phyloP scores from a whole-genome alignment of 1,284 basidiomycete species.

The Tylopilus sp. region DNA sequence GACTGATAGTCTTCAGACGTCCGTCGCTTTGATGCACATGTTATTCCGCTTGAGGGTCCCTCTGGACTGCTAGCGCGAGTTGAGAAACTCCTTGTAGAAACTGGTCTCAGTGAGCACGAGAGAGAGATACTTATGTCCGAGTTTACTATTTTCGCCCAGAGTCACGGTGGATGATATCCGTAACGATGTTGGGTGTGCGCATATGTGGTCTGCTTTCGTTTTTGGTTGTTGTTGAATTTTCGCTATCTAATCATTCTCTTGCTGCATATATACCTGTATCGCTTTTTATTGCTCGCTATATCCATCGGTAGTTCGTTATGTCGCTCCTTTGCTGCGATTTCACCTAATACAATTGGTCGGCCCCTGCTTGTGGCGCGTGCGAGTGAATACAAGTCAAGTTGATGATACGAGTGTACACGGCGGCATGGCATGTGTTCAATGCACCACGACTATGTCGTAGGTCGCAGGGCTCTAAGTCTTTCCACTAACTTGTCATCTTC shows the following conservation, averaged over 20 bases:
- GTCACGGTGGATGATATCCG: constrained; percentile 23
- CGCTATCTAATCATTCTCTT: constrained; percentile 24
- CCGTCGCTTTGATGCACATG: constrained; percentile 64
- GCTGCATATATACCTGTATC: constrained; percentile 13
- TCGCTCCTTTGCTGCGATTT: constrained; percentile 13
- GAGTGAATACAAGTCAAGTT: neutral
- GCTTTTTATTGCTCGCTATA: constrained; percentile 21
- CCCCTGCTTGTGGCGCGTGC: neutral
- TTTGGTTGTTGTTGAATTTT: constrained; percentile 28
- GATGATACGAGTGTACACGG: constrained; percentile 13
- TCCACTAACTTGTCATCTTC: constrained; percentile 81
- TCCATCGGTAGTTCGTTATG: constrained; percentile 6
- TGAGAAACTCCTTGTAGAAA: constrained; percentile 51
- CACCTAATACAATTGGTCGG: neutral
- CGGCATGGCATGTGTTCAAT: neutral
- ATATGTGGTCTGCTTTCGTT: constrained; percentile 1
- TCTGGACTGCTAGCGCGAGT: constrained; percentile 60
- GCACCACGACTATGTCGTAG: constrained; percentile 48
- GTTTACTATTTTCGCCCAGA: constrained; percentile 57
- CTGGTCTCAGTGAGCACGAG: constrained; percentile 45
- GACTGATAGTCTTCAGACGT: constrained; percentile 41
- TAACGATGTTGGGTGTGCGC: neutral
- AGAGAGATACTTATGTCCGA: constrained; percentile 51
- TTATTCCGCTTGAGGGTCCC: constrained; percentile 68
- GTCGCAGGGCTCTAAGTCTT: constrained; percentile 74